phyloP scores from a whole-genome alignment of 1,284 basidiomycete species.

The Naganishia sp. region DNA sequence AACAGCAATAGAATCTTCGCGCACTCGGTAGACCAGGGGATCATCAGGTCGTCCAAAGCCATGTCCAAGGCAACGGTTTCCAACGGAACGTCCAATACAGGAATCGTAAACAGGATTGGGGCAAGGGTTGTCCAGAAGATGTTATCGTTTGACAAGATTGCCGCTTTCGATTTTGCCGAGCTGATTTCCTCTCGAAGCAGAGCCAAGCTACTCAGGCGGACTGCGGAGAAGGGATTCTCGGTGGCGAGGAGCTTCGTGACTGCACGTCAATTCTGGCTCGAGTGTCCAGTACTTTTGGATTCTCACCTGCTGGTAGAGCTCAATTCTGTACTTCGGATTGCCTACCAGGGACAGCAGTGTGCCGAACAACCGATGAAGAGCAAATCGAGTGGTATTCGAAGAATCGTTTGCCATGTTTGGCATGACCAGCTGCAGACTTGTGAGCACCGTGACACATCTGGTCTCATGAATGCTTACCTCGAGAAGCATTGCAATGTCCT shows the following conservation, averaged over 20 bases:
- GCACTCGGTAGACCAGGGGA: constrained; percentile 11
- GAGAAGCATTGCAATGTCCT: constrained; percentile 27
- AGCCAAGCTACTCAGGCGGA: constrained; percentile 20
- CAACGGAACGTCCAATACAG: constrained; percentile 5
- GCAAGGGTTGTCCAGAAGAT: constrained; percentile 12
- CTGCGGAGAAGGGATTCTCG: constrained; percentile 20
- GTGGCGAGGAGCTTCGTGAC: constrained; percentile 7
- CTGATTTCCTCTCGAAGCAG: constrained; percentile 22
- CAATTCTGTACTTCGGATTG: not conserved
- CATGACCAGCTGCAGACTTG: constrained; percentile 19
- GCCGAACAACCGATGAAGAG: constrained; percentile 14
- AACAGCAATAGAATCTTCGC: constrained; percentile 15
- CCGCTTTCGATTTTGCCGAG: not conserved
- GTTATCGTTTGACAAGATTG: not conserved
- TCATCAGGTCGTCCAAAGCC: constrained; percentile 1
- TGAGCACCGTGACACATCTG: not conserved
- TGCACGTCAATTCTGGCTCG: not conserved
- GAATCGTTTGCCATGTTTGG: constrained; percentile 26
- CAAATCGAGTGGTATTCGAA: constrained; percentile 18
- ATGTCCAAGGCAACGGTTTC: not conserved
- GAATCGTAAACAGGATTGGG: constrained; percentile 7
- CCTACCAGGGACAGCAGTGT: constrained; percentile 5
- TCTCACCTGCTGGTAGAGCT: constrained; percentile 25
- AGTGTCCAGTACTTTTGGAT: not conserved
- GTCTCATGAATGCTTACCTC: constrained; percentile 12